These are phyloP conservation scores for Singerocomus rubriflavus DNA, from an alignment of 1,284 basidiomycete genomes.

Conservation along the genomic window DNA sequence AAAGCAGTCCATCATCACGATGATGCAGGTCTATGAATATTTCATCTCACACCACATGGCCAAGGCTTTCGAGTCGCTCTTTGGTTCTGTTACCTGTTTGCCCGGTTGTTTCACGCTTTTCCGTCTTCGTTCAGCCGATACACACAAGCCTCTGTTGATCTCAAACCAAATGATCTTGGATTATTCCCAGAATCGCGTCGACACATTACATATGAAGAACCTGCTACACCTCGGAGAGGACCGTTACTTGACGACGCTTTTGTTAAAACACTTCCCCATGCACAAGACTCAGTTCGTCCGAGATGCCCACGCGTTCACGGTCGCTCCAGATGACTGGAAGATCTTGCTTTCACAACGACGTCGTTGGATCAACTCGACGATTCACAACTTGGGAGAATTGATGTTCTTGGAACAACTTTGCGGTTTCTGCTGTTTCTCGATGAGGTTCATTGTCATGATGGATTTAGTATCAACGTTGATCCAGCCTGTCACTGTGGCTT, in stretches of 20 bases:
- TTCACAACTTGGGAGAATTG: constrained; percentile 95
- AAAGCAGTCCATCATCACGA: constrained; percentile 92
- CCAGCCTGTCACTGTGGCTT: constrained; percentile 90
- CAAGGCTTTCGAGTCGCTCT: constrained; percentile 96
- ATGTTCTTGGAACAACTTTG: constrained; percentile 92
- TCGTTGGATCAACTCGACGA: constrained; percentile 99
- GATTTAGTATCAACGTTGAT: constrained; percentile 87
- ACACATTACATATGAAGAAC: constrained; percentile 98
- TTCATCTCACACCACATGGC: constrained; percentile 97
- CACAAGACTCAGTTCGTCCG: constrained; percentile 95
- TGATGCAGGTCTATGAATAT: constrained; percentile 99
- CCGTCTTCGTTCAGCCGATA: constrained; percentile 90
- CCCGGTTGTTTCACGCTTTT: constrained; percentile 98
- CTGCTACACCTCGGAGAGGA: constrained; percentile 96
- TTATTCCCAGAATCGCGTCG: constrained; percentile 94
- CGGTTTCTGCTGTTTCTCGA: constrained; percentile 97
- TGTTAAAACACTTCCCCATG: constrained; percentile 91
- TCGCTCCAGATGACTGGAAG: constrained; percentile 92
- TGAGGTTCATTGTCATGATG: constrained; percentile 98
- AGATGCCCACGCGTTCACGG: constrained; percentile 90
- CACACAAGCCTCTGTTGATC: constrained; percentile 85
- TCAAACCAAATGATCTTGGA: constrained; percentile 89
- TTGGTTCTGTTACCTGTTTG: constrained; percentile 97
- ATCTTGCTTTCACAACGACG: constrained; percentile 95
- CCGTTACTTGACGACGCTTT: constrained; percentile 93